Evolutionary conservation across 2,329 filamentous ascomycete species (phyloP).

Genomic region (Talaromyces sp.): DNA sequence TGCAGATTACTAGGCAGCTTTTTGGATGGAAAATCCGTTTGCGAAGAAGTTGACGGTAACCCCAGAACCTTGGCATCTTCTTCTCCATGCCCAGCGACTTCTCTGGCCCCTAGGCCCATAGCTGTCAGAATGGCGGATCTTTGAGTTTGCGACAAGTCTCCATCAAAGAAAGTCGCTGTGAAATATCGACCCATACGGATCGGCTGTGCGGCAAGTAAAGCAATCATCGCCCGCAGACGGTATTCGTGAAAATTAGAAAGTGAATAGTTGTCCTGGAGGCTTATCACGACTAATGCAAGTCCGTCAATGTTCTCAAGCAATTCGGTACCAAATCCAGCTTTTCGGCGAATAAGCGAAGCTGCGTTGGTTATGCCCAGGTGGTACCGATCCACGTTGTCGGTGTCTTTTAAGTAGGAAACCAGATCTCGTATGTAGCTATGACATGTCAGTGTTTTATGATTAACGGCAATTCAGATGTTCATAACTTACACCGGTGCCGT

Average conservation of each 20-base stretch:
- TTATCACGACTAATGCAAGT: constrained; percentile 68
- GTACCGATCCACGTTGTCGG: constrained; percentile 79
- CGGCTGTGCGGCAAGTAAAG: constrained; percentile 71
- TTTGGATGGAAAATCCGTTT: constrained; percentile 68
- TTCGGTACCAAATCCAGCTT: constrained; percentile 82
- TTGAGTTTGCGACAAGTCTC: constrained; percentile 84
- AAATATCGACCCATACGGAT: constrained; percentile 77
- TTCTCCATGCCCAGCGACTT: constrained; percentile 71
- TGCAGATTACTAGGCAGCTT: constrained; percentile 69
- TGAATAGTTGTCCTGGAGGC: constrained; percentile 80
- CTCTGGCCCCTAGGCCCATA: constrained; percentile 74
- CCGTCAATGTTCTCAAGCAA: constrained; percentile 79
- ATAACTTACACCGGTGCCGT: constrained; percentile 65
- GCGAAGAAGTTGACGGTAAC: constrained; percentile 32
- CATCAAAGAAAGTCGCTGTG: constrained; percentile 77
- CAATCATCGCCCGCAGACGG: constrained; percentile 74
- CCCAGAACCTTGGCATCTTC: constrained; percentile 42
- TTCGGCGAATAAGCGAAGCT: constrained; percentile 75
- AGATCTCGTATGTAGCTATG: constrained; percentile 73
- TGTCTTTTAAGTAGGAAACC: constrained; percentile 70
- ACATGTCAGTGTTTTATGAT: neutral
- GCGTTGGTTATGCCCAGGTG: constrained; percentile 73
- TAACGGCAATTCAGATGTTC: neutral
- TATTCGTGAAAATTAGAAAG: constrained; percentile 71
- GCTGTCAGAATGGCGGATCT: constrained; percentile 75